Evolutionary conservation across 2,329 filamentous ascomycete genomes (phyloP).

Genomic region (Zelopaecilomyces penicillatus): DNA sequence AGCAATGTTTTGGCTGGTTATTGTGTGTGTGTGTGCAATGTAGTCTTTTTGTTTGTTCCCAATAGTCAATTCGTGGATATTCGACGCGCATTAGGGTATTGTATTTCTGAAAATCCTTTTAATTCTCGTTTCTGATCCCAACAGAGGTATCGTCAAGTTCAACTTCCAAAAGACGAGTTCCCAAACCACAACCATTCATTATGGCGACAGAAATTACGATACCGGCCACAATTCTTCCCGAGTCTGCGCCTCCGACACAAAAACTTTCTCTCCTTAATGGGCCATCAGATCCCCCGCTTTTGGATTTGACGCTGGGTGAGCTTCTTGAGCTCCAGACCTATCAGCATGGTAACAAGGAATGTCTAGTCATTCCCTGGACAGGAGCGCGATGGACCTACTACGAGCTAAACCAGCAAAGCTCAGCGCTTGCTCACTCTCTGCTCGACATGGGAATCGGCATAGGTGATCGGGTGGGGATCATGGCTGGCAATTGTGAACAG

Average conservation of each 20-base stretch:
- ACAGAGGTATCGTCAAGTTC: neutral
- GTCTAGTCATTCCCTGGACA: conserved; percentile 68
- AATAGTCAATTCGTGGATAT: too few species aligned
- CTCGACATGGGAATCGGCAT: conserved; percentile 57
- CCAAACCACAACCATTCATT: conserved; percentile 2
- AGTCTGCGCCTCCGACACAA: conserved; percentile 23
- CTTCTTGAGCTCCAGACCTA: conserved; percentile 63
- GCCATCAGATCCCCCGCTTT: conserved; percentile 57
- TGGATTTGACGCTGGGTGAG: conserved; percentile 64
- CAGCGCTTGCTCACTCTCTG: conserved; percentile 55
- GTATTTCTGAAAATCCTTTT: neutral
- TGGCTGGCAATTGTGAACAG: conserved; percentile 74
- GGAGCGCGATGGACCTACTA: conserved; percentile 65
- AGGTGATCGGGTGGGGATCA: conserved; percentile 65
- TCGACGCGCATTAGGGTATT: too few species aligned
- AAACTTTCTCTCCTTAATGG: conserved; percentile 57
- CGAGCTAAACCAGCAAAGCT: conserved; percentile 53
- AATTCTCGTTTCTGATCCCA: neutral
- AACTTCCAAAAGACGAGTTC: too few species aligned
- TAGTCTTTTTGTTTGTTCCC: too few species aligned
- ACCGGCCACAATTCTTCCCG: conserved; percentile 19
- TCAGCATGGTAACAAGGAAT: conserved; percentile 57
- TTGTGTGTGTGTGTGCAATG: too few species aligned
- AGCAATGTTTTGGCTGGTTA: too few species aligned
- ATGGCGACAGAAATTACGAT: conserved; percentile 18